Percentiles rank a stretch among this genome's conserved stretches.
These are phyloP conservation scores for Paramecium biaurelia DNA, from an alignment of 73 alveolate species.

Conservation along the genomic window DNA sequence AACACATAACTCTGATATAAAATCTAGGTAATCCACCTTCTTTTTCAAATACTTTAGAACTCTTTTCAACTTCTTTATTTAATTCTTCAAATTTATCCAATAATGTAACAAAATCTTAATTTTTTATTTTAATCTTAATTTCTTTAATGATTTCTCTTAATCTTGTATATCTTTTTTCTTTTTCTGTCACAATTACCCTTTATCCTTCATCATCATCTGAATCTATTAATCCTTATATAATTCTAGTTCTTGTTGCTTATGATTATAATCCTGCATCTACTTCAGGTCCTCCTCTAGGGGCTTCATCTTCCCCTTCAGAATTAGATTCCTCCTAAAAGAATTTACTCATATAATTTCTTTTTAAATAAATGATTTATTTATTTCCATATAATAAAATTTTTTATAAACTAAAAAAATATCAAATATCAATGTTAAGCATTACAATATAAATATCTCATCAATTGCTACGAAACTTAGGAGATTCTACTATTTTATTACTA, in stretches of 20 bases:
- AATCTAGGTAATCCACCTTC: constrained; percentile 28
- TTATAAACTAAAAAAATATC: no score
- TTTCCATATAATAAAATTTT: background rate
- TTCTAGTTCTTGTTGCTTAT: background rate
- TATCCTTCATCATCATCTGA: constrained; percentile 29
- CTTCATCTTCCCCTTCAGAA: background rate
- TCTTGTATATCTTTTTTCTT: background rate
- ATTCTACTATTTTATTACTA: background rate
- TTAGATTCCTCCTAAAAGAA: background rate
- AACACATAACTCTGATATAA: background rate
- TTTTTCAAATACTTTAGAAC: constrained; percentile 14
- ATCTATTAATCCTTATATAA: background rate
- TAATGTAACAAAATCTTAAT: background rate
- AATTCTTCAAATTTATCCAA: constrained; percentile 15
- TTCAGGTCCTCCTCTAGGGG: background rate
- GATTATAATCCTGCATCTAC: background rate
- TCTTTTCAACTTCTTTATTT: background rate
- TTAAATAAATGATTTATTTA: background rate
- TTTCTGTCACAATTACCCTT: constrained; percentile 2
- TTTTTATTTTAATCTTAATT: background rate
- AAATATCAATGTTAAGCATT: no score
- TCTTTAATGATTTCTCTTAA: background rate
- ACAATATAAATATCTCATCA: background rate
- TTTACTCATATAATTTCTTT: background rate
- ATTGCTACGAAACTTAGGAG: background rate